Percentiles rank a stretch among this genome's conserved stretches.
Evolutionary conservation across 768 basidiomycete species (phyloP).

Genomic region (Mycena chlorophos): DNA sequence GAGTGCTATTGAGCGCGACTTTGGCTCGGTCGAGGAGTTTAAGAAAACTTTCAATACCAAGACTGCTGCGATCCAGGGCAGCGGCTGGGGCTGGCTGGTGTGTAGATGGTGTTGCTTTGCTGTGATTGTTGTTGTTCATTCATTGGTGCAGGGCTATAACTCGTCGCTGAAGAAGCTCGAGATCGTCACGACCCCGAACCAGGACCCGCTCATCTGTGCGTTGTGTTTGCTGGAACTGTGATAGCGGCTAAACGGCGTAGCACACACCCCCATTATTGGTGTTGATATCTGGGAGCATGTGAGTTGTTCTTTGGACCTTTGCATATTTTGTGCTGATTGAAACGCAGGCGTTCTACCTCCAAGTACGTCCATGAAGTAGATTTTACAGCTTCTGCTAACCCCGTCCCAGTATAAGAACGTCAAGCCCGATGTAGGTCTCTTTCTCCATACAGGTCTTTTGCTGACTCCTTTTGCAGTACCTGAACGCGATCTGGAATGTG

Average conservation of each 20-base stretch:
- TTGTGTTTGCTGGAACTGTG: slow-evolving; percentile 1
- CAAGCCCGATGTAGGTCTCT: slow-evolving; percentile 80
- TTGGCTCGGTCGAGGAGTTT: slow-evolving; percentile 84
- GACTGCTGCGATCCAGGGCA: slow-evolving; percentile 92
- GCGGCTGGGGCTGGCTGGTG: slow-evolving; percentile 95
- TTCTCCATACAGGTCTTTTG: not conserved
- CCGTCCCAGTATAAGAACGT: slow-evolving; percentile 81
- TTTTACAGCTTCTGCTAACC: slow-evolving; percentile 10
- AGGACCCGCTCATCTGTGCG: slow-evolving; percentile 76
- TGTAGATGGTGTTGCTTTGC: not conserved
- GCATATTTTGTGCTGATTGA: slow-evolving; percentile 13
- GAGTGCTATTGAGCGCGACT: slow-evolving; percentile 73
- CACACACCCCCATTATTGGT: slow-evolving; percentile 88
- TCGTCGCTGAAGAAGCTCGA: slow-evolving; percentile 70
- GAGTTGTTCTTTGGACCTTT: slow-evolving; percentile 33
- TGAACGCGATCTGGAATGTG: slow-evolving; percentile 93
- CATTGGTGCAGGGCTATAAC: slow-evolving; percentile 64
- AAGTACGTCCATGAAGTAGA: slow-evolving; percentile 34
- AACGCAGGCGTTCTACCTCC: slow-evolving; percentile 68
- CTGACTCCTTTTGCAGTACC: slow-evolving; percentile 59
- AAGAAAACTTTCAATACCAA: slow-evolving; percentile 84
- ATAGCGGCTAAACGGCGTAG: slow-evolving; percentile 35
- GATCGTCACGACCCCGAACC: slow-evolving; percentile 91
- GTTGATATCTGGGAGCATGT: slow-evolving; percentile 98
- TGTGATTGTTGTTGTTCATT: not conserved